These are phyloP conservation scores for Linnemannia schmuckeri DNA, from an alignment of 192 early-diverging fungal species.

Conservation along the genomic window DNA sequence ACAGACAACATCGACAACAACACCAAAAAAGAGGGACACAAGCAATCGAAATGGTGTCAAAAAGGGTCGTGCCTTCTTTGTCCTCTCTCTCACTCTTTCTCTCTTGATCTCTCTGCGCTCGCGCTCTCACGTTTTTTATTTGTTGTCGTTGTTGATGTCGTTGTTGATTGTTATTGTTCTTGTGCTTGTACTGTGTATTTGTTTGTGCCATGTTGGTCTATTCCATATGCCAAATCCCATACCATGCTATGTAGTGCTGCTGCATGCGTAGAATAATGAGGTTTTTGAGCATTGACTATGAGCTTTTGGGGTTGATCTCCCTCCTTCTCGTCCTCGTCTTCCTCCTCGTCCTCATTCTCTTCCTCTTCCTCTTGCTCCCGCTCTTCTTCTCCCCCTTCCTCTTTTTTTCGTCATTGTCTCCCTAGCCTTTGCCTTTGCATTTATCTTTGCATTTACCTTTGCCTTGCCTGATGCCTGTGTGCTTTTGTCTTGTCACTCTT, in stretches of 20 bases:
- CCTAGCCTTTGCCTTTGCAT: neutral
- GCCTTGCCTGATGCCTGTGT: neutral
- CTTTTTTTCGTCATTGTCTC: neutral
- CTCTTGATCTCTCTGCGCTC: neutral
- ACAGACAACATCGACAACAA: neutral
- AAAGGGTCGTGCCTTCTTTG: neutral
- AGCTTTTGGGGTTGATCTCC: neutral
- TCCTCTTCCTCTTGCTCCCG: neutral
- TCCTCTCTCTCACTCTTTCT: neutral
- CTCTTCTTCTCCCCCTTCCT: neutral
- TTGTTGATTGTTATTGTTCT: neutral
- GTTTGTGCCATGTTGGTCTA: neutral
- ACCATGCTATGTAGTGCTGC: neutral
- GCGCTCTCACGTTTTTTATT: neutral
- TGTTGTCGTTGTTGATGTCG: neutral
- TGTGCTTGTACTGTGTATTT: neutral
- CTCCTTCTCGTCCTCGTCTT: neutral
- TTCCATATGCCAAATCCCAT: neutral
- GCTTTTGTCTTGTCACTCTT: neutral
- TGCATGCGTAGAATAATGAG: neutral
- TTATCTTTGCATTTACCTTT: neutral
- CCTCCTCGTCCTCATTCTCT: neutral
- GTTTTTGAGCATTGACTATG: neutral
- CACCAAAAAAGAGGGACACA: neutral
- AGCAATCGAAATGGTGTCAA: neutral